These are phyloP conservation scores for Oxalis stricta DNA, from an alignment of 441 rosid genomes.

Conservation along the genomic window DNA sequence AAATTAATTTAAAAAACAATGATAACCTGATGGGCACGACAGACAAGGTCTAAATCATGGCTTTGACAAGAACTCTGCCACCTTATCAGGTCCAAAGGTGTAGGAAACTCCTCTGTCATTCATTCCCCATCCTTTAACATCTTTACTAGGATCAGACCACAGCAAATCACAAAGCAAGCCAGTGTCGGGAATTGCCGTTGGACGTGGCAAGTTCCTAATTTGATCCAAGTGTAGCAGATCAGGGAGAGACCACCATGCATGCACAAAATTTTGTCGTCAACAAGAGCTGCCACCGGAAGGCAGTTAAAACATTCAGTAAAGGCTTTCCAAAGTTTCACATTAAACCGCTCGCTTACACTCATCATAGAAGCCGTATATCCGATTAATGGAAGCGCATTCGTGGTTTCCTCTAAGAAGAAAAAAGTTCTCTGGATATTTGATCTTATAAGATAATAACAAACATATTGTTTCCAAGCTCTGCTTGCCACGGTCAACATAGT, in stretches of 20 bases:
- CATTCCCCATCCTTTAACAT: conserved; percentile 85
- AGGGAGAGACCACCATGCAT: conserved; percentile 98
- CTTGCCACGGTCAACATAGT: conserved; percentile 91
- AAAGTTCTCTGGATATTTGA: conserved; percentile 84
- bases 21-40: conserved; percentile 96
- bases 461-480: conserved; percentile 91
- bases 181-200: conserved; percentile 61
- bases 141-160: conserved; percentile 90
- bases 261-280: conserved; percentile 82
- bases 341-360: conserved; percentile 82
- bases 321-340: conserved; percentile 78
- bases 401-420: conserved; percentile 84
- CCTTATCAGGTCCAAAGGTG: conserved; percentile 82
- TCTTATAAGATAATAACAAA: conserved; percentile 77
- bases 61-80: conserved; percentile 52
- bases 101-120: conserved; percentile 89
- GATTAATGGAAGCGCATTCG: conserved; percentile 78
- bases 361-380: conserved; percentile 83
- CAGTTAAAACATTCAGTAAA: conserved; percentile 82
- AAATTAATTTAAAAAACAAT: background rate
- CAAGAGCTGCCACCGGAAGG: conserved; percentile 81
- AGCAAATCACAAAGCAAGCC: conserved; percentile 88
- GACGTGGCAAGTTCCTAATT: conserved; percentile 57
- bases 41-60: conserved; percentile 85
- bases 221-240: conserved; percentile 62